Evolutionary conservation across 164 flowering plant genomes (phyloP), one percentile per base, ranked within the genome.

Genomic region (Litsea cubeba): DNA sequence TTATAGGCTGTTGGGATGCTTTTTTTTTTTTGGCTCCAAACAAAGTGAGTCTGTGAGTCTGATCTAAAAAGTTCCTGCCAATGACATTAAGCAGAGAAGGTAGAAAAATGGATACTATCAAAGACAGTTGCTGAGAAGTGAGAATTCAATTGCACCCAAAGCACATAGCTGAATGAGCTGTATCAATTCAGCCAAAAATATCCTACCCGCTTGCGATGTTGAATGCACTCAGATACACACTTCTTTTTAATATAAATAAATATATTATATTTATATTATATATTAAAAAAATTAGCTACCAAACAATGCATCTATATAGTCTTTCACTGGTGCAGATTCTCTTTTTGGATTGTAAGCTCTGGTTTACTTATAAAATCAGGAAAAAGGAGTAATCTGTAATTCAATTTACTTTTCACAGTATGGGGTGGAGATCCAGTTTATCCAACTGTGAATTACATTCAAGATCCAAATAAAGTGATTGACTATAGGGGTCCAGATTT

Each of bases 381-480:
- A 18, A 18, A 54, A 17, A 54, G 60, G 2, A 14, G n/a, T 15
- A 20, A 54, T 20, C n/a, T 54, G 17, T 54, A 17, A 14, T 54
- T 54, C 60, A 14, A 54, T 82, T 62, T 66, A 17, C 71, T 20
- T 57, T 76, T 75, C 87, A 83, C 90, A 93, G 98, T 93, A 79
- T 95, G 97, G 97, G 99, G 99, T 71, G 99, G 99, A 77, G 99
- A 95, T 88, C 97, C 99, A 65, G 97, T 95, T 81, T 93, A 93
- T 78, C 99, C 99, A 57, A 95, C 99, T 1, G 72, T 95, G 20
- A 95, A 95, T 84, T 92, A 92, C 79, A 89, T 92, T 81, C 97
- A 92, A 78, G 98, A 92, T 80, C 97, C 98, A 71, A 75, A 95
- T 84, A 91, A 84, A 81, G 83, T 87, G 75, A 88, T 85, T 79